phyloP scores from a whole-genome alignment of 2,329 filamentous ascomycete genomes.

The Aspergillus neotritici region DNA sequence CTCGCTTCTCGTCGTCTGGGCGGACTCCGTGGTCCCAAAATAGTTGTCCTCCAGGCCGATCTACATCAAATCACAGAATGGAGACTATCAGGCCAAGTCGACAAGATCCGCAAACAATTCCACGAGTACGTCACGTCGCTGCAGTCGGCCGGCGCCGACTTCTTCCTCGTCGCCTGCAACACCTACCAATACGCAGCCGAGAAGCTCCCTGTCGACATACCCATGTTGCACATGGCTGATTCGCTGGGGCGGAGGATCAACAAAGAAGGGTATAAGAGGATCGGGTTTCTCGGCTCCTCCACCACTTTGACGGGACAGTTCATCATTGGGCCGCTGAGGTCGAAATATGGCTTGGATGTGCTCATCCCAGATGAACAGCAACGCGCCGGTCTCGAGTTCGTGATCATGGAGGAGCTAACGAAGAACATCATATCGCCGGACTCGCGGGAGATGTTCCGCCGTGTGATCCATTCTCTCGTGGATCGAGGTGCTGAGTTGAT shows the following conservation, averaged over 20 bases:
- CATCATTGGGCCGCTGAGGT: not conserved
- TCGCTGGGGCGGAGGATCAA: not conserved
- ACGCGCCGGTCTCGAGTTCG: not conserved
- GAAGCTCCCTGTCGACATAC: not conserved
- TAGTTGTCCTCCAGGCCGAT: constrained; percentile 1
- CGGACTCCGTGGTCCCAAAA: not conserved
- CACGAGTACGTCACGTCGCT: not conserved
- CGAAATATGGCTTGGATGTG: not conserved
- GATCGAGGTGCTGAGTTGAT: constrained; percentile 1
- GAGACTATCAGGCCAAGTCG: not conserved
- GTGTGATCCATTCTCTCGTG: not conserved
- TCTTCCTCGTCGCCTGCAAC: constrained; percentile 8
- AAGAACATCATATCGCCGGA: constrained; percentile 8
- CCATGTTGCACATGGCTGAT: not conserved
- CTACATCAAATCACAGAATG: not conserved
- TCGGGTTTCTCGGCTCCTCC: not conserved
- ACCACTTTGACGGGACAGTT: constrained; percentile 1
- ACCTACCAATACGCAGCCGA: not conserved
- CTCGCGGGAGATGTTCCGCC: constrained; percentile 19
- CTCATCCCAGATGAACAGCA: not conserved
- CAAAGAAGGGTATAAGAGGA: not conserved
- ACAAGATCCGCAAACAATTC: not conserved
- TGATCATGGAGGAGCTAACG: not conserved
- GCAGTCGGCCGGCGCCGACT: constrained; percentile 1
- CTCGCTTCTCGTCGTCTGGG: not conserved